Evolutionary conservation across 2,329 filamentous ascomycete genomes (phyloP).

Genomic region (Dactylella cylindrospora): DNA sequence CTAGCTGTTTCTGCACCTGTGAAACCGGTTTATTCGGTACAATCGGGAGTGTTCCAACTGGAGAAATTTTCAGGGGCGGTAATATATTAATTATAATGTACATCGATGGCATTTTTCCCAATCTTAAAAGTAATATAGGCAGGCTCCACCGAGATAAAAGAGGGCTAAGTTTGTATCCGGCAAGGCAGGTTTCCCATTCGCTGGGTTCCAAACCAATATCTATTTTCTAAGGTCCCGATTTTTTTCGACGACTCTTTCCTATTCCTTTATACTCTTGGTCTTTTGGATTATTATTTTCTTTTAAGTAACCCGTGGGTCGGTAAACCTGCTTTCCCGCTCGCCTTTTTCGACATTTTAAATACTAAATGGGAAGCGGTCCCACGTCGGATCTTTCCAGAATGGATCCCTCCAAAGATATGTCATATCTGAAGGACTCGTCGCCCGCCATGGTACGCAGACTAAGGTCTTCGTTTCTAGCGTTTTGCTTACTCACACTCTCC

Average conservation of each 20-base stretch:
- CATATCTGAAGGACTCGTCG: conserved; percentile 33
- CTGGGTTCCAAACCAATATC: no score
- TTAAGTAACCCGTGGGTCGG: conserved; percentile 1
- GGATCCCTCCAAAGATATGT: conserved; percentile 35
- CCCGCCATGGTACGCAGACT: conserved; percentile 33
- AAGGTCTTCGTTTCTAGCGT: conserved; percentile 33
- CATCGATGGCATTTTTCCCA: conserved; percentile 28
- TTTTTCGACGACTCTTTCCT: conserved; percentile 15
- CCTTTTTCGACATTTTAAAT: conserved; percentile 8
- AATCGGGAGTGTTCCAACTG: conserved; percentile 39
- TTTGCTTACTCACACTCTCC: conserved; percentile 31
- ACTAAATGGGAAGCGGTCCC: conserved; percentile 20
- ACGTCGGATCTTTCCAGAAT: conserved; percentile 28
- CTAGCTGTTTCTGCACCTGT: conserved; percentile 20
- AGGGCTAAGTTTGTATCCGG: conserved; percentile 6
- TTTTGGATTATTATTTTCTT: conserved; percentile 4
- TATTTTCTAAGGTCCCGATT: conserved; percentile 7
- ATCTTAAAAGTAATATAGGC: conserved; percentile 40
- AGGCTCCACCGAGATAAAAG: conserved; percentile 44
- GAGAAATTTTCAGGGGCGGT: conserved; percentile 41
- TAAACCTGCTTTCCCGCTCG: conserved; percentile 32
- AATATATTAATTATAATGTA: conserved; percentile 7
- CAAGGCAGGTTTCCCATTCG: conserved; percentile 20
- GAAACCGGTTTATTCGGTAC: conserved; percentile 44
- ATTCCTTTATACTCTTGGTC: conserved; percentile 9